Base-by-base conservation (phyloP, 495 filamentous ascomycete species). In the Penicillium bovifimosum region DNA sequence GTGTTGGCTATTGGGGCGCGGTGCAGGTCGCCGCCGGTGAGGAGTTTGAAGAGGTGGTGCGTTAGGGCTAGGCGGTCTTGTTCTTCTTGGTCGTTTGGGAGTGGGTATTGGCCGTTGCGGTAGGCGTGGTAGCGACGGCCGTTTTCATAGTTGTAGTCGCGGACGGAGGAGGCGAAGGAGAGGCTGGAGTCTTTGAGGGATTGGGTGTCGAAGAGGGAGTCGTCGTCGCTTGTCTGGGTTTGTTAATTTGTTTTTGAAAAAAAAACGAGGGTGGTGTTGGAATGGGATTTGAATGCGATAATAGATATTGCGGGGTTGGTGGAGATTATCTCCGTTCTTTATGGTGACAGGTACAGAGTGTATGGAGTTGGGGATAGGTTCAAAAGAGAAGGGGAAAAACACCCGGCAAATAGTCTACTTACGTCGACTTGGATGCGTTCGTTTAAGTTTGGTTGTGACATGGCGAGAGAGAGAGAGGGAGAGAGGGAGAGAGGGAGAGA, bases 1-100 rank as follows among this genome's bases (percentile, higher is more conserved):
- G 38, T 8, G 9, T 0, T 6, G 6, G 5, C 7, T 9, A 86
- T 62, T 1, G 80, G 80, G 16, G 80, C 76, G 9, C 78, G 69
- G 58, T 74, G 76, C 5, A 84, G 72, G 14, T 72, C 70, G 10
- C 77, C 81, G 50, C 79, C 76, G 0, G 75, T 64, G 9, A 79
- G 58, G 18, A 78, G 62, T 20, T 62, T 66, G 59, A 75, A 79
- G 56, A 85, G 74, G 46, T 81, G 77, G 65, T 90, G 86, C 51
- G 80, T 71, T 43, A 90, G 69, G 41, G 84, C 81, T 45, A 90
- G 80, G 28, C 88, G 80, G 54, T 89, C 86, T 54, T 77, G 75
- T 56, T 86, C 83, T 40, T 70, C 59, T 20, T 75, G 61, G 56
- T 86, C 82, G 58, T 86, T 86, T 28, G 83, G 83, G 34, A 79